Evolutionary conservation across 2,329 filamentous ascomycete genomes (phyloP), one percentile per base, ranked within the genome.

Genomic region (Xylaria digitata): DNA sequence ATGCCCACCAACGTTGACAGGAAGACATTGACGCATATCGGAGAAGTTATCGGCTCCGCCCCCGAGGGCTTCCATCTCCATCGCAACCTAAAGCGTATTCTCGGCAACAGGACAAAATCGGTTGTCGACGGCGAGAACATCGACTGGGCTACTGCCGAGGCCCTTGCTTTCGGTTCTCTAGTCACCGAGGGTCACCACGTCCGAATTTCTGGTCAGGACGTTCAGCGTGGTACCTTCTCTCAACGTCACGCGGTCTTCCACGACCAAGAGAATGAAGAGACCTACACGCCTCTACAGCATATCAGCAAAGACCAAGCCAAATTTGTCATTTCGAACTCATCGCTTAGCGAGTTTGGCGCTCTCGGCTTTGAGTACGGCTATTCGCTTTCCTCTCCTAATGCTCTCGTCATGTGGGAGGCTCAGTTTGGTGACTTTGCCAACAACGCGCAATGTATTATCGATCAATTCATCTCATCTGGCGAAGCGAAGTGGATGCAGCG

Each of bases 391-490:
- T 98, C 96, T 34, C 96, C 96, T 65, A 97, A 97, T 78, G 95
- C 96, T 43, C 89, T 99, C 30, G 95, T 99, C 75, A 97, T 99
- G 90, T 99, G 96, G 96, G 96, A 99, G 84, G 96, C 96, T 43
- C 96, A 99, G 82, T 99, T 99, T 77, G 96, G 96, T 86, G 96
- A 99, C 82, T 99, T 99, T 77, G 96, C 96, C 86, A 99, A 99
- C 87, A 99, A 97, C 78, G 95, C 96, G 49, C 96, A 99, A 83
- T 97, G 94, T 80, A 96, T 99, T 81, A 96, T 99, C 77, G 96
- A 99, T 80, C 96, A 99, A 82, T 99, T 99, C 83, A 91, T 99
- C 75, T 95, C 96, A 57, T 97, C 96, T 69, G 96, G 96, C 78
- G 96, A 99, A 83, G 90, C 92, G 72, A 99, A 99, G 85, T 99